Evolutionary conservation across 148 eudicot species (phyloP).

Genomic region (Mesembryanthemum crystallinum): DNA sequence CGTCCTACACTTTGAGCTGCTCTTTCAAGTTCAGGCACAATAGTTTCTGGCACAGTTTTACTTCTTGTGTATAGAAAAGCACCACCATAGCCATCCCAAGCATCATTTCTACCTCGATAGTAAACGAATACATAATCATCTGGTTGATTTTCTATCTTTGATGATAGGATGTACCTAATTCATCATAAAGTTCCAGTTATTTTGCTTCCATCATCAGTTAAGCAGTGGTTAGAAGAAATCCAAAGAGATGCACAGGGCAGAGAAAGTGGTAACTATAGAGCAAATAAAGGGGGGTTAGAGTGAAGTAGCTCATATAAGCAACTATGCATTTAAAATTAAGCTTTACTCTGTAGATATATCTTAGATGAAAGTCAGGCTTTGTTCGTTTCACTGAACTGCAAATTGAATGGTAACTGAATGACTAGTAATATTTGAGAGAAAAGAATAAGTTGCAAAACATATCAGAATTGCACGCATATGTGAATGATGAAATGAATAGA

Average conservation of each 20-base stretch:
- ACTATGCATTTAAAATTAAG: too few relatives aligned
- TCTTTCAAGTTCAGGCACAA: slow-evolving; percentile 64
- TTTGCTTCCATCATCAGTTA: neutral
- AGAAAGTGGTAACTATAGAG: neutral
- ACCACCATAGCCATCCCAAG: slow-evolving; percentile 99
- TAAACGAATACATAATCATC: slow-evolving; percentile 92
- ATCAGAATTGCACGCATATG: too few relatives aligned
- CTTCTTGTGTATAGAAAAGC: slow-evolving; percentile 88
- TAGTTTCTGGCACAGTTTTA: slow-evolving; percentile 67
- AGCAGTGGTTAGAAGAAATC: neutral
- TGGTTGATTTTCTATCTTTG: slow-evolving; percentile 70
- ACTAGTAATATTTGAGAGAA: too few relatives aligned
- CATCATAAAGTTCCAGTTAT: slow-evolving; percentile 4
- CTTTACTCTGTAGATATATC: too few relatives aligned
- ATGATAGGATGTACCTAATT: slow-evolving; percentile 79
- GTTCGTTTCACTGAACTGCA: too few relatives aligned
- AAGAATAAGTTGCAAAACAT: too few relatives aligned
- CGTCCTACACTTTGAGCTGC: slow-evolving; percentile 83
- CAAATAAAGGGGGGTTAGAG: neutral
- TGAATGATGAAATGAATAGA: too few relatives aligned
- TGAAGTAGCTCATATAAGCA: too few relatives aligned
- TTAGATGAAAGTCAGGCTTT: too few relatives aligned
- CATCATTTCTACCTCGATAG: slow-evolving; percentile 87
- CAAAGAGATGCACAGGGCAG: neutral
- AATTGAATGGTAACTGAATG: too few relatives aligned